These are phyloP conservation scores for Scheffersomyces stambukii DNA, from an alignment of 1,139 yeast species.

Conservation along the genomic window DNA sequence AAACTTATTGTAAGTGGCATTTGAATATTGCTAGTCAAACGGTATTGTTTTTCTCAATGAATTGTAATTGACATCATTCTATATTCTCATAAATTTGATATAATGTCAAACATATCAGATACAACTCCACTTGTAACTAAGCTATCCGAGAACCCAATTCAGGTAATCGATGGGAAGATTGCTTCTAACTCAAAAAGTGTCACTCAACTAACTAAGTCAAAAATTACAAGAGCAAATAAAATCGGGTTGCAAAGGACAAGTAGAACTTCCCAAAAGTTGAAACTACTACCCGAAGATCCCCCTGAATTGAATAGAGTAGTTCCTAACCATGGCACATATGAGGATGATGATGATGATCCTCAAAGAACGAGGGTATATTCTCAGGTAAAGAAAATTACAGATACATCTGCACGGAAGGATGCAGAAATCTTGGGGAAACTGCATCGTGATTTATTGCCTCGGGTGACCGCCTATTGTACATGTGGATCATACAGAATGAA, in stretches of 20 bases:
- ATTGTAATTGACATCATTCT: too few relatives aligned
- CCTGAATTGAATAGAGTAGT: conserved; percentile 13
- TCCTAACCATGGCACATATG: too few relatives aligned
- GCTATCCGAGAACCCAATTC: conserved; percentile 24
- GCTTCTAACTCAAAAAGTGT: too few relatives aligned
- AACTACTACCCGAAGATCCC: conserved; percentile 77
- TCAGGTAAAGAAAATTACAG: conserved; percentile 80
- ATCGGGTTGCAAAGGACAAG: conserved; percentile 86
- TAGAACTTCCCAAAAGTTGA: conserved; percentile 81
- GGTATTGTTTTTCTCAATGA: too few relatives aligned
- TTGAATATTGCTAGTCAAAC: too few relatives aligned
- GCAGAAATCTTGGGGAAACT: conserved; percentile 91
- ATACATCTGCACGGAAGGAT: conserved; percentile 88
- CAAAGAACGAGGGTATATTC: conserved; percentile 53
- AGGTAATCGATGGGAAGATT: not conserved
- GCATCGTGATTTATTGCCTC: conserved; percentile 76
- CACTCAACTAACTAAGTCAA: conserved; percentile 18
- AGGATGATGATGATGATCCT: conserved; percentile 24
- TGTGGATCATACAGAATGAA: conserved; percentile 89
- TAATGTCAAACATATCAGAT: too few relatives aligned
- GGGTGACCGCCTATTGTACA: conserved; percentile 95
- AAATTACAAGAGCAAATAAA: conserved; percentile 36
- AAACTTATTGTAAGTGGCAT: too few relatives aligned
- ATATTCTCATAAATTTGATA: too few relatives aligned
- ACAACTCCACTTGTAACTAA: conserved; percentile 19